Conservation (phyloP, 2,329 filamentous ascomycete species). For the Trichoderma sp. region DNA sequence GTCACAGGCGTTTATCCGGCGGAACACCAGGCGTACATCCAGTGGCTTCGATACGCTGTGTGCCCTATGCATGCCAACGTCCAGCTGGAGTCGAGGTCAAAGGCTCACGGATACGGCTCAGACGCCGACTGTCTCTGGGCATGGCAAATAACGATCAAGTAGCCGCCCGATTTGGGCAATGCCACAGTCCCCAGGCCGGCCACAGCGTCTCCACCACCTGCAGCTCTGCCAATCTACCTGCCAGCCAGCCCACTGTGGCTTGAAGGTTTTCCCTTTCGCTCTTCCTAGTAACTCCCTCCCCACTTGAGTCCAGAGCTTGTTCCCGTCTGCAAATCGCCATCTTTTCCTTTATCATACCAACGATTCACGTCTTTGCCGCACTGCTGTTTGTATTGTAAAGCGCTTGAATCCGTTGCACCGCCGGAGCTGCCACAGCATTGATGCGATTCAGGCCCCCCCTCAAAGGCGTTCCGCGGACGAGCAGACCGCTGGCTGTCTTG, state of each 20-base stretch:
- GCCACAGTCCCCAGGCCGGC: not conserved
- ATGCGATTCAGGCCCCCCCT: slow-evolving; percentile 14
- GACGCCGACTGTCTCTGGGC: not conserved
- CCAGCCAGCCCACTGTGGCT: slow-evolving; percentile 13
- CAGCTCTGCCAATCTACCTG: not conserved
- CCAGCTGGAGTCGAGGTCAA: not conserved
- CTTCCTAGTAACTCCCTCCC: not conserved
- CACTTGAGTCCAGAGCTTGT: slow-evolving; percentile 11
- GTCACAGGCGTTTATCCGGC: not conserved
- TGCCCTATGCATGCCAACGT: not conserved
- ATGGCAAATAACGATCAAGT: slow-evolving; percentile 8
- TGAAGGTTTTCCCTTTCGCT: not conserved
- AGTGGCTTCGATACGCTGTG: not conserved
- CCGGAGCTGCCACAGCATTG: slow-evolving; percentile 8
- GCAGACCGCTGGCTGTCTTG: slow-evolving; percentile 1
- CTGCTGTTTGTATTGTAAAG: not conserved
- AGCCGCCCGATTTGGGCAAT: slow-evolving; percentile 8
- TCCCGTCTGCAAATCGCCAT: slow-evolving; percentile 6
- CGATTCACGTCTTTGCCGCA: not conserved
- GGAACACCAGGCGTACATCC: not conserved
- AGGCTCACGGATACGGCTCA: not conserved
- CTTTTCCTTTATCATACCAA: slow-evolving; percentile 3
- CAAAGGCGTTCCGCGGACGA: slow-evolving; percentile 4
- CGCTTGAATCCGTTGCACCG: not conserved
- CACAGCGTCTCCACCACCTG: not conserved